phyloP scores from a whole-genome alignment of 2,329 filamentous ascomycete genomes.

The Capronia americana region DNA sequence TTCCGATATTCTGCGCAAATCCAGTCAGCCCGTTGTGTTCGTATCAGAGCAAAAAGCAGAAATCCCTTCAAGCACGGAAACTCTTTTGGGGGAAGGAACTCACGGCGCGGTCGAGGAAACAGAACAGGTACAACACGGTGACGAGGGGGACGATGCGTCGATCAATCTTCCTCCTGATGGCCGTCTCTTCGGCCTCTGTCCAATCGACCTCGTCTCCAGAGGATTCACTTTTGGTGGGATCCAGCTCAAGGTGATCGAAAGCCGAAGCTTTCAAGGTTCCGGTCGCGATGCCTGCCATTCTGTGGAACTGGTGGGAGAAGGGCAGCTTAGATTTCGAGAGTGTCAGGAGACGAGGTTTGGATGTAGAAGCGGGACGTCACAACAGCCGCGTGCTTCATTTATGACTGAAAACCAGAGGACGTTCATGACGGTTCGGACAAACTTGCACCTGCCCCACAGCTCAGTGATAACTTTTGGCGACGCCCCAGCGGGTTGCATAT shows the following conservation, averaged over 20 bases:
- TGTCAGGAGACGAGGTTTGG: neutral
- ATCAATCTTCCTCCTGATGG: slow-evolving; percentile 36
- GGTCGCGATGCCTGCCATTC: slow-evolving; percentile 15
- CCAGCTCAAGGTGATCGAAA: slow-evolving; percentile 26
- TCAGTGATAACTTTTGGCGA: neutral
- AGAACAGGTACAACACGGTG: slow-evolving; percentile 36
- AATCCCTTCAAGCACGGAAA: neutral
- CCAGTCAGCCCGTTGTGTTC: neutral
- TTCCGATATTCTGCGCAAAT: slow-evolving; percentile 22
- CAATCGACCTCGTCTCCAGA: slow-evolving; percentile 31
- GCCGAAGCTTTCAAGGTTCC: slow-evolving; percentile 20
- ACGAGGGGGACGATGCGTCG: slow-evolving; percentile 34
- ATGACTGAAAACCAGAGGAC: neutral
- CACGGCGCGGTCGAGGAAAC: slow-evolving; percentile 36
- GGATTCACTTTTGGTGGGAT: slow-evolving; percentile 24
- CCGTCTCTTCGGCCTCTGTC: slow-evolving; percentile 36
- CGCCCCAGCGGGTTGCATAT: neutral
- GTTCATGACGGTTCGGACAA: neutral
- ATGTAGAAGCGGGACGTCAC: neutral
- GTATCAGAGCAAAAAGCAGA: neutral
- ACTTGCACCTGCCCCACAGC: neutral
- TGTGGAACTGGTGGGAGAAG: neutral
- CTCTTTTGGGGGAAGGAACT: neutral
- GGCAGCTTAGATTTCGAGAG: neutral
- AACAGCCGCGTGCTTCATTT: neutral